Conservation (phyloP, 176 grass and related monocot species). For the Phyllostachys edulis region DNA sequence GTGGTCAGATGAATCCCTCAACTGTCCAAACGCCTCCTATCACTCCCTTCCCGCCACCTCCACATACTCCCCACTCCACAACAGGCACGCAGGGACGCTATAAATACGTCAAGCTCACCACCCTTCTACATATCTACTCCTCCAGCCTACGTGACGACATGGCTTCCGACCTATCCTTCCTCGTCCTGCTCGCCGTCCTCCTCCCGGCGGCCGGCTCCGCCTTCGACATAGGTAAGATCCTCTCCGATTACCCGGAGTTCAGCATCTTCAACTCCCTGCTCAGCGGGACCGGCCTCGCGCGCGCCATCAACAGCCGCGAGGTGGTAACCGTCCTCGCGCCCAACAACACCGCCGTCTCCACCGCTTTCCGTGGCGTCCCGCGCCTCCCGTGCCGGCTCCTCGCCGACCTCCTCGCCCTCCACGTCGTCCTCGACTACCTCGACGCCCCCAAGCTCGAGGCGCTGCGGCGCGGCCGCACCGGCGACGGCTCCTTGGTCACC, state of each 20-base stretch:
- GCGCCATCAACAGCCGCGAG: constrained; percentile 45
- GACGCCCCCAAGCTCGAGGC: constrained; percentile 39
- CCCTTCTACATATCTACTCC: background rate
- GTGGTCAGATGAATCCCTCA: constrained; percentile 14
- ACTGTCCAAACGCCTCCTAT: constrained; percentile 30
- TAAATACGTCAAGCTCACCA: background rate
- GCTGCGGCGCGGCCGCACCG: constrained; percentile 2
- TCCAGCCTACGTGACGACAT: background rate
- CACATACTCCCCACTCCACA: background rate
- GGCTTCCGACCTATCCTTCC: constrained; percentile 16
- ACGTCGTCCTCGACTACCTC: constrained; percentile 62
- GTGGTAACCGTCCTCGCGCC: constrained; percentile 58
- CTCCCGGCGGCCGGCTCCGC: constrained; percentile 3
- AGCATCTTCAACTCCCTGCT: constrained; percentile 44
- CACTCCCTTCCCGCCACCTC: constrained; percentile 55
- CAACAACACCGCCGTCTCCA: constrained; percentile 42
- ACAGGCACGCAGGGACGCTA: background rate
- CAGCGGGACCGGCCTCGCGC: constrained; percentile 36
- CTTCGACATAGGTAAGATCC: constrained; percentile 49
- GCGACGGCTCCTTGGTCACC: constrained; percentile 46
- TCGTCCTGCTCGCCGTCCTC: constrained; percentile 21
- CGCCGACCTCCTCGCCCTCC: constrained; percentile 53
- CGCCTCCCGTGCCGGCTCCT: background rate
- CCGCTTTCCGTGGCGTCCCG: background rate
- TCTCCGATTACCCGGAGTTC: constrained; percentile 43